Conservation (phyloP, 176 grass and related monocot genomes). For the Rhynchospora tenuis region DNA sequence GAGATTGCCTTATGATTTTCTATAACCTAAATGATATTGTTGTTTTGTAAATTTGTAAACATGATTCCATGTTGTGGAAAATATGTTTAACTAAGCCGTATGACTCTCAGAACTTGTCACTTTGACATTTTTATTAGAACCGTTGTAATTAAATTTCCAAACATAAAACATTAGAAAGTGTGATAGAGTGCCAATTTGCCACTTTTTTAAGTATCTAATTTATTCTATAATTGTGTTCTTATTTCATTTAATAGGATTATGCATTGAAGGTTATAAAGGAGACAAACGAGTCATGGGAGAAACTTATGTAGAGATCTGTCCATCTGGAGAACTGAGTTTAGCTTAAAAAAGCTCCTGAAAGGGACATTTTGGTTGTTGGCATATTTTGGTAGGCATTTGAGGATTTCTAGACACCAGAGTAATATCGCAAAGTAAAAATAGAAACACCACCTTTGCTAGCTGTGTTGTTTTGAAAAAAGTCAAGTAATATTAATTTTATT, state of each 20-base stretch:
- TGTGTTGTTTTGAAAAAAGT: neutral
- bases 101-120: no score
- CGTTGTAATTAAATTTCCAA: no score
- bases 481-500: no score
- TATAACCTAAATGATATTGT: no score
- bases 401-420: neutral
- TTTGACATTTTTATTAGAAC: no score
- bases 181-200: neutral
- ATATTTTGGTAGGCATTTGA: constrained; percentile 5
- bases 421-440: no score
- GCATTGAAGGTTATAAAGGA: constrained; percentile 90
- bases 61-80: no score
- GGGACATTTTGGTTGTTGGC: neutral
- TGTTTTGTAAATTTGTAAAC: no score
- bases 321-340: constrained; percentile 87
- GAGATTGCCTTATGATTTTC: no score
- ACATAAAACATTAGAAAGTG: no score
- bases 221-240: constrained; percentile 25
- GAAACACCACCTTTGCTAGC: neutral
- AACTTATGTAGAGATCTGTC: constrained; percentile 86
- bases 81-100: no score
- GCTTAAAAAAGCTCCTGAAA: constrained; percentile 30
- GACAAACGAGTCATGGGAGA: constrained; percentile 92
- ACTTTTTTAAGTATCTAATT: neutral
- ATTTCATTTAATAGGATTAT: constrained; percentile 53